Base-by-base conservation (phyloP, 768 basidiomycete species). In the Panaeolus papilionaceus region DNA sequence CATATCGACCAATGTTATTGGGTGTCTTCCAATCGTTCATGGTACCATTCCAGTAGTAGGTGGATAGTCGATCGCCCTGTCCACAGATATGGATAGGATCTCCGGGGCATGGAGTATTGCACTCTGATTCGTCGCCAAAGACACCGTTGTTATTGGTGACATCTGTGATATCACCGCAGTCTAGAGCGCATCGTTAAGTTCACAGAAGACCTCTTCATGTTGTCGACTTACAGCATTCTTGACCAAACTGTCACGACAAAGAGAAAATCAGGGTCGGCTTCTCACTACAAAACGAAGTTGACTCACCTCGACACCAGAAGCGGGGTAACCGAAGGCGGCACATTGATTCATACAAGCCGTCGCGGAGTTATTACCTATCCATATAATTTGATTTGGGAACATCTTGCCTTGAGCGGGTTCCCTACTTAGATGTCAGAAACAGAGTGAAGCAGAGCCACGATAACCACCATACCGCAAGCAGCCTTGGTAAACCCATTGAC, bases 41-140 rank as follows among this genome's bases (percentile, higher is more conserved):
- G 0, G 78, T 76, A 2, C 83, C 86, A 44, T 82, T 82, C 83
- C 85, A 86, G 64, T 81, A 82, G 69, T 88, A 92, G 37, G 85
- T 84, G 39, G 80, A 80, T 23, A 93, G 75, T 28, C 86, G 82
- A 28, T 80, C 77, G 0, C 82, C 83, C 38, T 84, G 86, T 58
- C 92, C 92, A 73, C 92, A 93, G 0, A 91, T 75, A 71, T 92
- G 89, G 16, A 84, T 74, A 0, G 90, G 88, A 72, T 93, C 91
- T 0, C 91, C 92, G 20, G 90, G 84, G 76, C 92, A 93, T 28
- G 89, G 79, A 23, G 82, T 76, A 38, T 74, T 79, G 67, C 86
- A 87, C 68, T 86, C 83, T 26, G 76, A 74, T 61, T 83, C 83
- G 11, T 72, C 73, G 0, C 81, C 83, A 62, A 83, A 79, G 14